Evolutionary conservation across 2,329 filamentous ascomycete genomes (phyloP), one percentile per base, ranked within the genome.

Genomic region (Curvularia verruculosa): DNA sequence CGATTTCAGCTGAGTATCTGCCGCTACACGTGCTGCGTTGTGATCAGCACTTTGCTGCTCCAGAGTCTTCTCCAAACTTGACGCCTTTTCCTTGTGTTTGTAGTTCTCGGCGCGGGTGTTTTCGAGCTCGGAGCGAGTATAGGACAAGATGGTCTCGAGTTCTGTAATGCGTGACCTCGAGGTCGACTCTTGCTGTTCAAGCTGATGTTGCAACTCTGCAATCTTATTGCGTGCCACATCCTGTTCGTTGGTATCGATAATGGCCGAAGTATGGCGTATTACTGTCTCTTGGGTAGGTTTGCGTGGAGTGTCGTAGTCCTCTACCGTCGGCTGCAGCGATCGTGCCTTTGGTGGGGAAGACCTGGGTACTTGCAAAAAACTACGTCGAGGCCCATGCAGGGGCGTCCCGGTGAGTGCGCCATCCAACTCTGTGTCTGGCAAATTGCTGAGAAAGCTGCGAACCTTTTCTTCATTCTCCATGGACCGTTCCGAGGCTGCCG

Each of bases 381-480:
- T 69, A 24, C 65, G 62, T 48, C 67, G 67, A 23, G 65, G 62
- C 6, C 60, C 44, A 49, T 65, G 68, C 36, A 69, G 52, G 10
- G 73, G 69, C 9, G 71, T 72, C 10, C 68, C 69, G 0, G 64
- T 61, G 19, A 69, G 58, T 0, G 66, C 67, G 44, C 66, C 64
- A 24, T 68, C 70, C 60, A 74, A 61, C 29, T 74, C 72, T 1
- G 71, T 69, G 51, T 76, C 74, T 37, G 73, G 73, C 37, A 75
- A 59, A n/a, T 73, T 72, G 56, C 72, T 74, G 46, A 76, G 66
- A 55, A 75, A 76, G 51, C 72, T 75, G 44, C 73, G 67, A 19
- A 75, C 74, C 53, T 75, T 76, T 59, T 76, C 74, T 1, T 75
- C 71, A 28, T 76, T 70, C 58, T 71, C 70, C 71, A 76, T 75